Conservation (phyloP, 2,329 filamentous ascomycete genomes). For the Neurospora sp. region DNA sequence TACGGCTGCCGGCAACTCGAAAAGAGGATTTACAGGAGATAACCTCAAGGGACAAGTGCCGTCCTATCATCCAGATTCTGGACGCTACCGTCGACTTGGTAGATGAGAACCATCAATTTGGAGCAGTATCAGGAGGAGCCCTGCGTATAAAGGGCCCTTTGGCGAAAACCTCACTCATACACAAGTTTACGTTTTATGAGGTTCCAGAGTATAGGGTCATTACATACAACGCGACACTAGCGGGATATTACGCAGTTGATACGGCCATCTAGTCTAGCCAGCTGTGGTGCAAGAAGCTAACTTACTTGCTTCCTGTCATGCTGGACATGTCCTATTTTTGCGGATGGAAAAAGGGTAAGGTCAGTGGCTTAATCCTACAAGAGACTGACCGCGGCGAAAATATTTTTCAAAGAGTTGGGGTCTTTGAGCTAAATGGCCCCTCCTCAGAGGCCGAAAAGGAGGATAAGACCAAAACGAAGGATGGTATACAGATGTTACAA, state of each 20-base stretch:
- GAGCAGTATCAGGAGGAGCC: not conserved
- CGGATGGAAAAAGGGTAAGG: rapidly evolving
- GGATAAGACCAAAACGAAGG: too few species aligned
- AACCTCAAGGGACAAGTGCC: too few species aligned
- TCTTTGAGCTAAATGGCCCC: not conserved
- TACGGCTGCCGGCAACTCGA: too few species aligned
- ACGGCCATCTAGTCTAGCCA: not conserved
- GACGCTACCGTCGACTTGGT: not conserved
- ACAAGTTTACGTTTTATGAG: not conserved
- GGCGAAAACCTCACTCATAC: not conserved
- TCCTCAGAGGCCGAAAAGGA: too few species aligned
- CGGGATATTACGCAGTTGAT: not conserved
- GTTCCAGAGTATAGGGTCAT: too few species aligned
- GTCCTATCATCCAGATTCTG: not conserved
- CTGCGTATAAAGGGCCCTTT: not conserved
- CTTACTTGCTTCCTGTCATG: not conserved
- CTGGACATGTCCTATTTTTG: not conserved
- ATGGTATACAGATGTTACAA: not conserved
- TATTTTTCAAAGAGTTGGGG: not conserved
- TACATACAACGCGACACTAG: too few species aligned
- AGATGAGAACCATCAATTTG: not conserved
- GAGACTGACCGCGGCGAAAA: not conserved
- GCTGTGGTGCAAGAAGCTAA: not conserved
- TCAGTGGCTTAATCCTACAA: not conserved
- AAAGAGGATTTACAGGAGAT: too few species aligned